phyloP scores from a whole-genome alignment of 176 grass and related monocot species.

The Lolium perenne region DNA sequence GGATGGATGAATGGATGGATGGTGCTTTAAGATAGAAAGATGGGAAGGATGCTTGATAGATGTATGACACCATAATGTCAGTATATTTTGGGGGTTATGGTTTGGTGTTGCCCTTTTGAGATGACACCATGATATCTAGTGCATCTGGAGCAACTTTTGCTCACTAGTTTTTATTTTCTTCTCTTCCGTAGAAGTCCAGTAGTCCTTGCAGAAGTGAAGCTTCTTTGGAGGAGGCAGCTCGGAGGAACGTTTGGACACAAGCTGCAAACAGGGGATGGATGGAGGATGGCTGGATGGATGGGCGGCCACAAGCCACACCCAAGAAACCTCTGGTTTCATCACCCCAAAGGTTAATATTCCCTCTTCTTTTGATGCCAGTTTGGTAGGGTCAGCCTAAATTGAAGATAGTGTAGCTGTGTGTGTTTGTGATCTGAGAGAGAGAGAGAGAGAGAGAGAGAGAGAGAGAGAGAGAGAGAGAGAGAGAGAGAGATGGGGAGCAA shows the following conservation, averaged over 20 bases:
- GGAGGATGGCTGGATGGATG: neutral
- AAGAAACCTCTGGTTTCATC: conserved; percentile 51
- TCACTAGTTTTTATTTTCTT: conserved; percentile 18
- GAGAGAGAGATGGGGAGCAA: conserved; percentile 31
- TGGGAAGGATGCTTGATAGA: conserved; percentile 63
- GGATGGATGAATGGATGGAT: conserved; percentile 40
- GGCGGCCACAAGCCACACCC: conserved; percentile 38
- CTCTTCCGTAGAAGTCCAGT: conserved; percentile 32
- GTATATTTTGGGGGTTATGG: neutral
- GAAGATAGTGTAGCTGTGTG: conserved; percentile 18
- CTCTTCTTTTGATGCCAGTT: conserved; percentile 84
- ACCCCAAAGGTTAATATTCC: conserved; percentile 91
- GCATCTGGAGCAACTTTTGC: conserved; percentile 45
- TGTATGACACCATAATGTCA: conserved; percentile 50
- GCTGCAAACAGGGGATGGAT: conserved; percentile 61
- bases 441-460: conserved; percentile 23
- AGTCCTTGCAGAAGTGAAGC: conserved; percentile 66
- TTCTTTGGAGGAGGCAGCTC: conserved; percentile 67
- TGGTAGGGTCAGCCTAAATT: conserved; percentile 51
- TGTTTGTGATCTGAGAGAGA: conserved; percentile 12
- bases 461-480: conserved; percentile 13
- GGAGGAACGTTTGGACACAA: conserved; percentile 46
- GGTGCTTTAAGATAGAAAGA: conserved; percentile 56
- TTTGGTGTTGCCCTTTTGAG: conserved; percentile 43
- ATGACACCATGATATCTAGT: conserved; percentile 62